Evolutionary conservation across 805 yeast species (phyloP), one percentile per base, ranked within the genome.

Genomic region (Kuraishia ogatae): DNA sequence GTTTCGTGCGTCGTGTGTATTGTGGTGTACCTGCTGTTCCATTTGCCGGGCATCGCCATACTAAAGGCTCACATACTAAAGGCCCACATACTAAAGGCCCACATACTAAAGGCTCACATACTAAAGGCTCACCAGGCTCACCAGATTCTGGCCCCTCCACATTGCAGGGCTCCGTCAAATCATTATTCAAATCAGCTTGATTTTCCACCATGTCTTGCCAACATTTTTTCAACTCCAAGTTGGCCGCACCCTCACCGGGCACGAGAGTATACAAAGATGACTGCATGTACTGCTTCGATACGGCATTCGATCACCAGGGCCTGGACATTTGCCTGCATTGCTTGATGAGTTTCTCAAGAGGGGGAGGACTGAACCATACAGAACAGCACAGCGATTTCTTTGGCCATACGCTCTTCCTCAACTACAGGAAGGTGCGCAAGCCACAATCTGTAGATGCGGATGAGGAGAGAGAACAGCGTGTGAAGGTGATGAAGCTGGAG

Each of bases 231-330:
- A 22, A 3, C n/a, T 7, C 43, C 43, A 35, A 15, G 43, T 11
- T 35, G 43, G 6, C 43, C n/a, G 17, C 43, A 8, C 73, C 73
- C 3, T 55, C 60, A 2, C 55, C 71, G 29, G 69, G 72, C 2
- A 58, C 69, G 23, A 72, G 76, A 2, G 81, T 92, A 19, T 84
- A 82, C 63, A 92, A 89, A 65, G 97, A 93, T 71, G 97, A 91
- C 60, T 92, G 97, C 66, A 87, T 87, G 72, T 93, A 81, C 70
- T 86, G 92, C 54, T 93, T 87, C 64, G 93, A 84, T 58, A 82
- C 89, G 0, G 80, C 89, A 2, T 70, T 72, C 53, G 80, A 78
- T 52, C 59, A 61, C 11, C 54, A 66, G 6, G 96, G 96, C 0
- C 66, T 93, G 19, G 92, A 87, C 63, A 80, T 92, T 15, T 92